Evolutionary conservation across 306 rosid genomes (phyloP).

Genomic region (Oemleria cerasiformis): DNA sequence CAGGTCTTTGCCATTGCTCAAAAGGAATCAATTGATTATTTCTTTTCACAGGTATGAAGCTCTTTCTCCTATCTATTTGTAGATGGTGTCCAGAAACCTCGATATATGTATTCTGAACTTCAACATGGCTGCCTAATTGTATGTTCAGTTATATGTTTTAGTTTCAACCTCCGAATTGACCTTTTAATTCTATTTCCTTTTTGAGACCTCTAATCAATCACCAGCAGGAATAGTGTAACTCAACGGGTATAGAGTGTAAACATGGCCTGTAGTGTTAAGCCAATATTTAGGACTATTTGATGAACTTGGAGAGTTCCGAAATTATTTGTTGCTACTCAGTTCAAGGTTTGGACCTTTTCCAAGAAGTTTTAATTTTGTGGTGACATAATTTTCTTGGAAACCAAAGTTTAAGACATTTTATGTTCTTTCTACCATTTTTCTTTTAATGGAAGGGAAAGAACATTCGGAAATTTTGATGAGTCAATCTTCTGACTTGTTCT

Average conservation of each 20-base stretch:
- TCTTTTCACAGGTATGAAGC: conserved; percentile 82
- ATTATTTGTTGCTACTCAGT: background rate
- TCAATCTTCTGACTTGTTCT: conserved; percentile 10
- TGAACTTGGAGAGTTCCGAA: background rate
- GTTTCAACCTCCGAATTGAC: background rate
- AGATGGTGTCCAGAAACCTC: conserved; percentile 17
- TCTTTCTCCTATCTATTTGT: conserved; percentile 15
- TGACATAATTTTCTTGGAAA: background rate
- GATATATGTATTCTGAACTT: conserved; percentile 4
- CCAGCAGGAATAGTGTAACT: background rate
- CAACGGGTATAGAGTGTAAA: background rate
- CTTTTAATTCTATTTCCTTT: background rate
- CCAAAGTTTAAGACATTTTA: background rate
- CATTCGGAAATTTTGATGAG: conserved; percentile 12
- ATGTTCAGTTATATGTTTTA: background rate
- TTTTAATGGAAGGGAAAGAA: background rate
- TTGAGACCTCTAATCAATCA: background rate
- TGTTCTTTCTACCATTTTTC: background rate
- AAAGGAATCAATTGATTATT: conserved; percentile 79
- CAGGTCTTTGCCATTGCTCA: conserved; percentile 95
- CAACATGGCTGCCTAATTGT: background rate
- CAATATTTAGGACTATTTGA: background rate
- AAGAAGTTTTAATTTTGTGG: background rate
- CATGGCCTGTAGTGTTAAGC: conserved; percentile 2
- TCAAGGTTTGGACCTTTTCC: conserved; percentile 9